phyloP scores from a whole-genome alignment of 768 basidiomycete genomes.

The Lyophyllum shimeji region DNA sequence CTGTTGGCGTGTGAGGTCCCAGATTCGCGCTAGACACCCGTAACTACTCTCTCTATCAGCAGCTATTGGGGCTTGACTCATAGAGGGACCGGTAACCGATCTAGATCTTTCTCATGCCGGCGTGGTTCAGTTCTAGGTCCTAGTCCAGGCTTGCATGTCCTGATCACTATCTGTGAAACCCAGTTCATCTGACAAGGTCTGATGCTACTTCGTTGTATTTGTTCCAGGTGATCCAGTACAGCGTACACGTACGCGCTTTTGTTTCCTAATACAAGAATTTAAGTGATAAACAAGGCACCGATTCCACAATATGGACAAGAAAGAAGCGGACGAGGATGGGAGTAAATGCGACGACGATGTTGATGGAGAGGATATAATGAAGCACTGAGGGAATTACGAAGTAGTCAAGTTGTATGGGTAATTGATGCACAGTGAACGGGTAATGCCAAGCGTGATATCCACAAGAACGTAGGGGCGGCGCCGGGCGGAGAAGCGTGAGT shows the following conservation, averaged over 20 bases:
- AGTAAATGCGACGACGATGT: conserved; percentile 13
- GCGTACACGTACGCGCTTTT: conserved; percentile 7
- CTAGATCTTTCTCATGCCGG: too few relatives aligned
- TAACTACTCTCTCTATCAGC: too few relatives aligned
- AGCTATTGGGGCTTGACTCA: too few relatives aligned
- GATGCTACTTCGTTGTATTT: conserved; percentile 5
- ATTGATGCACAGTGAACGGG: too few relatives aligned
- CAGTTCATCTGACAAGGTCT: background rate
- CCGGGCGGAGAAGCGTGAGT: conserved; percentile 1
- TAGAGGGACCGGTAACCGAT: too few relatives aligned
- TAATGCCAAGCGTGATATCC: conserved; percentile 11
- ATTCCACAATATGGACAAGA: conserved; percentile 2
- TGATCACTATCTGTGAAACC: background rate
- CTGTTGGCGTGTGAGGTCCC: background rate
- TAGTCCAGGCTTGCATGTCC: background rate
- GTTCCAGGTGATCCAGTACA: conserved; percentile 15
- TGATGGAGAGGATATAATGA: conserved; percentile 14
- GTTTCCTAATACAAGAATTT: conserved; percentile 9
- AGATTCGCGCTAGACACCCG: background rate
- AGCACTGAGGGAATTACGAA: conserved; percentile 18
- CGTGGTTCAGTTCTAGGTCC: background rate
- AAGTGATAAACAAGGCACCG: conserved; percentile 9
- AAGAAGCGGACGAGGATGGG: background rate
- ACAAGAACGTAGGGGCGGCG: conserved; percentile 8
- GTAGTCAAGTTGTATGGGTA: too few relatives aligned